Percentiles rank a stretch among this genome's conserved stretches.
phyloP scores from a whole-genome alignment of 2,329 filamentous ascomycete genomes.

The Sclerotiophoma versabilis region DNA sequence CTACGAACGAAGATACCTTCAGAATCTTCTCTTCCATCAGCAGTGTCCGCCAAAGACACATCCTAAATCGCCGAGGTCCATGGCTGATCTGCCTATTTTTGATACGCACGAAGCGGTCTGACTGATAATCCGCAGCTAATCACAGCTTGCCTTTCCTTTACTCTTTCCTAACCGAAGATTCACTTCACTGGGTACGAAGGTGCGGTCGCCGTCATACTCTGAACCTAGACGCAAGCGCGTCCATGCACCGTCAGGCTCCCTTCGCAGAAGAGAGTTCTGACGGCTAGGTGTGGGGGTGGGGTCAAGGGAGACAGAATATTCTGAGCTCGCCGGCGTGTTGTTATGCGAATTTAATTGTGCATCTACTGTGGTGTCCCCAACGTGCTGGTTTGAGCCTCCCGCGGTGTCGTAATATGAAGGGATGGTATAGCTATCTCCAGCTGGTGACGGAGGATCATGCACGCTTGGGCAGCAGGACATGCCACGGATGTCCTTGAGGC shows the following conservation, averaged over 20 bases:
- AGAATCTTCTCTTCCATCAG: too few species aligned
- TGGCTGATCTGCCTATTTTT: too few species aligned
- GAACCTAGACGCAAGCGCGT: neutral
- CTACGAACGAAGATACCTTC: too few species aligned
- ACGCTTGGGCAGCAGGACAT: neutral
- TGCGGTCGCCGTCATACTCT: constrained; percentile 2
- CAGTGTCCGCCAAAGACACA: too few species aligned
- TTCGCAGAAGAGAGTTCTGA: neutral
- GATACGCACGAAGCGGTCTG: too few species aligned
- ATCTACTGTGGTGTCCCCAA: too few species aligned
- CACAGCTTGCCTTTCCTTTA: neutral
- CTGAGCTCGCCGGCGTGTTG: neutral
- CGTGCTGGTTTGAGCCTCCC: too few species aligned
- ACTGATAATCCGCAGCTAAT: too few species aligned
- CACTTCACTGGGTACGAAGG: neutral
- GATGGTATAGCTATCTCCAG: too few species aligned
- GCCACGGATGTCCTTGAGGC: neutral
- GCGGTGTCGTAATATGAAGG: too few species aligned
- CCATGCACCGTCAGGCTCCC: neutral
- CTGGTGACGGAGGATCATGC: neutral
- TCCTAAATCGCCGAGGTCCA: too few species aligned
- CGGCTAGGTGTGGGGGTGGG: neutral
- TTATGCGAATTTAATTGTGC: neutral
- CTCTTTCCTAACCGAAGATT: neutral
- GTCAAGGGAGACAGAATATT: neutral